Conservation (phyloP, 2,329 filamentous ascomycete genomes). For the Trichoderma citrinoviride region DNA sequence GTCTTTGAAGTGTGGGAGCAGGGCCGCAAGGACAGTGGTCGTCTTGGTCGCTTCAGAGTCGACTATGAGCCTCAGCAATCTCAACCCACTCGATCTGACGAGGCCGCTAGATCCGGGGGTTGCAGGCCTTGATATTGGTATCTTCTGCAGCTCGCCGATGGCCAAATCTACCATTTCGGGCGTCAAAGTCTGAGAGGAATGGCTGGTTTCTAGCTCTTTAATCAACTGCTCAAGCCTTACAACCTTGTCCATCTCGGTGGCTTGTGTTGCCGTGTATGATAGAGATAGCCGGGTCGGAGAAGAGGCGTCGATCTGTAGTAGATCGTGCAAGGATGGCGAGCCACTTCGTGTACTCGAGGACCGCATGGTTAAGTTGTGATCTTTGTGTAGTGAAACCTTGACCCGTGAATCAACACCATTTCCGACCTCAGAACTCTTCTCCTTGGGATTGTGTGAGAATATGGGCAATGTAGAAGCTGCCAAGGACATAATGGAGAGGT, state of each 20-base stretch:
- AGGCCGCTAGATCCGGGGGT: constrained; percentile 17
- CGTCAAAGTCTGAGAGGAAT: not conserved
- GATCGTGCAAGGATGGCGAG: not conserved
- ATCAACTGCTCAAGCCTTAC: constrained; percentile 21
- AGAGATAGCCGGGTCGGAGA: not conserved
- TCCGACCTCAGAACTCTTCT: not conserved
- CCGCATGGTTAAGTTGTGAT: not conserved
- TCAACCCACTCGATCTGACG: constrained; percentile 26
- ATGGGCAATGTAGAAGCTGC: not conserved
- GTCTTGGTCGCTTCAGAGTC: constrained; percentile 25
- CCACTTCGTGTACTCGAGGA: not conserved
- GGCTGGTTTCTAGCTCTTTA: constrained; percentile 5
- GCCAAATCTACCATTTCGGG: constrained; percentile 21
- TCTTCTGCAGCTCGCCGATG: constrained; percentile 23
- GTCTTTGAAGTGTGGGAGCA: constrained; percentile 28
- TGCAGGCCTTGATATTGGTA: constrained; percentile 24
- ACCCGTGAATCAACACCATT: not conserved
- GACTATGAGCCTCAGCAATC: constrained; percentile 29
- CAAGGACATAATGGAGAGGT: not conserved
- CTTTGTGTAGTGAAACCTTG: constrained; percentile 1
- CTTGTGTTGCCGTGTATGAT: not conserved
- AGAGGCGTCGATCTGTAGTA: not conserved
- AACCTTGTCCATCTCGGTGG: constrained; percentile 18
- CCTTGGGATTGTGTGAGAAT: not conserved
- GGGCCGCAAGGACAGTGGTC: constrained; percentile 25